Evolutionary conservation across 805 yeast species (phyloP), one percentile per base, ranked within the genome.

Genomic region (Starmera pachycereana): DNA sequence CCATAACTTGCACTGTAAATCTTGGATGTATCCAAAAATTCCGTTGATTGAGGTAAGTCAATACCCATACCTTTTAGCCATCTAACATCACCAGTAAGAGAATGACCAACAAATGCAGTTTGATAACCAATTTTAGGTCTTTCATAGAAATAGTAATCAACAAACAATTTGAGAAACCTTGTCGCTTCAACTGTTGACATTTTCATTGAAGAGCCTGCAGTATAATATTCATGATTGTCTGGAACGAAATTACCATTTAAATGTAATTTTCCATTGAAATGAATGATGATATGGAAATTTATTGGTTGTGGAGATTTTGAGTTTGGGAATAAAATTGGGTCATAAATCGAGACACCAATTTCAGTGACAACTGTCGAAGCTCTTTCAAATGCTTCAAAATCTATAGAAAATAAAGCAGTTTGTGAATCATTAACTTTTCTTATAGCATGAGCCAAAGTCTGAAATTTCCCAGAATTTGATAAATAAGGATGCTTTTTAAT

Each of bases 81-180:
- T 36, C 53, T 60, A 13, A 81, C 40, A 51, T 81, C 88, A 12
- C 76, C 78, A 13, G 49, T 44, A 10, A 78, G 61, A 37, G 68
- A 69, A 55, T 81, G 89, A 1, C 86, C 88, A 19, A 80, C 78
- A 33, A 77, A 61, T 0, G 66, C 61, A 14, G 65, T 53, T 14
- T 48, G 45, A 52, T 56, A 49, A 0, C 54, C 65, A n/a, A 38
- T 48, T 10, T 37, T 43, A 33, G 56, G 48, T 31, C 50, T 47
- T 10, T 61, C 51, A 5, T 46, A 41, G 46, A 72, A 63, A 48
- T 73, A 74, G 40, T 61, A 61, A 38, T 73, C 57, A 3, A 76
- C 49, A 19, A 76, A 45, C 4, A 55, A 41, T 37, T 74, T 74
- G 2, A 74, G 46, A 35, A 71, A 61, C 1, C 44, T 45, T 1